These are phyloP conservation scores for Fistulinella prunicolor DNA, from an alignment of 768 basidiomycete genomes.

Conservation along the genomic window DNA sequence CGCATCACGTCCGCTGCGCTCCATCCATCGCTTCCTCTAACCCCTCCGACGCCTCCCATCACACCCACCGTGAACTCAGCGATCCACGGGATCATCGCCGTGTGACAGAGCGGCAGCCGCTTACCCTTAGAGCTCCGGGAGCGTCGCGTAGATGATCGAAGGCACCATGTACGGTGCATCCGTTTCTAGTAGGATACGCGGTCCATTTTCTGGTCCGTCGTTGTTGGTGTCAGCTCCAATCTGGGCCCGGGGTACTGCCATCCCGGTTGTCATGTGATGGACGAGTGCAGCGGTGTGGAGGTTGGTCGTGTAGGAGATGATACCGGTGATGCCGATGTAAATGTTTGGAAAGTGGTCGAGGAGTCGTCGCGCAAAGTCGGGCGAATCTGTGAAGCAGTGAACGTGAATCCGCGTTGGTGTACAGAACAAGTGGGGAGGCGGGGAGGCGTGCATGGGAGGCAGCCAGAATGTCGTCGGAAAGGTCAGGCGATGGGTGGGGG, in stretches of 20 bases:
- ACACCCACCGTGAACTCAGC: slow-evolving; percentile 66
- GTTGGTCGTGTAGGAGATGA: slow-evolving; percentile 78
- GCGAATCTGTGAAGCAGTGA: slow-evolving; percentile 86
- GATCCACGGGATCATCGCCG: slow-evolving; percentile 84
- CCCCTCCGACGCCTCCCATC: slow-evolving; percentile 32
- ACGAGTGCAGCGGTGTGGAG: slow-evolving; percentile 66
- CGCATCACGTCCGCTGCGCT: slow-evolving; percentile 55
- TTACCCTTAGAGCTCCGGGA: slow-evolving; percentile 51
- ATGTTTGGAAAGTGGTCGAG: slow-evolving; percentile 78
- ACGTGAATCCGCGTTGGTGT: slow-evolving; percentile 67
- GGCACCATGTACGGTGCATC: slow-evolving; percentile 90
- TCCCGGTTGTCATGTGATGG: slow-evolving; percentile 45
- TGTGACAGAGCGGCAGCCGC: slow-evolving; percentile 66
- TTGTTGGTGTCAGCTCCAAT: too few species aligned
- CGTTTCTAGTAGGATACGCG: slow-evolving; percentile 71
- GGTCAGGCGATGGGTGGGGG: too few species aligned
- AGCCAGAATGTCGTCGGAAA: too few species aligned
- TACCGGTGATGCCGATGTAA: slow-evolving; percentile 83
- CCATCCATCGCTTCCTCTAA: too few species aligned
- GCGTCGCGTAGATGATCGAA: slow-evolving; percentile 61
- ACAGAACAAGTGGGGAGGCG: neutral
- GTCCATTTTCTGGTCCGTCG: neutral
- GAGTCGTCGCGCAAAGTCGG: slow-evolving; percentile 66
- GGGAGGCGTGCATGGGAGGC: too few species aligned
- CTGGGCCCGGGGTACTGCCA: too few species aligned